phyloP scores from a whole-genome alignment of 768 basidiomycete species.

The Panus rudis region DNA sequence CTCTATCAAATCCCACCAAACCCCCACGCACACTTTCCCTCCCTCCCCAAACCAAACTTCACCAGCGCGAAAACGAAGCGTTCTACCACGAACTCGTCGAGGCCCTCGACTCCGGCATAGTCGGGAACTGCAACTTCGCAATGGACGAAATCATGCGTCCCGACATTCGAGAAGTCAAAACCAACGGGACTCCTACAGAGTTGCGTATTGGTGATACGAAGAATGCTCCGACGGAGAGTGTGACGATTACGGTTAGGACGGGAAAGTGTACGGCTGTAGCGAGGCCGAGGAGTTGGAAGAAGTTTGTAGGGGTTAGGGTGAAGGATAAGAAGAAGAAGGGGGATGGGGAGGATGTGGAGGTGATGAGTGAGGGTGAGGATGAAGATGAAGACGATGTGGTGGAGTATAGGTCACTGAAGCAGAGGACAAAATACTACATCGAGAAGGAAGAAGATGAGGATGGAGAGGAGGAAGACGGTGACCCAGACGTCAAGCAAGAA shows the following conservation, averaged over 20 bases:
- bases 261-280: slow-evolving; percentile 74
- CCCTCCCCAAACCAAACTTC: background rate
- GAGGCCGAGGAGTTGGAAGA: slow-evolving; percentile 74
- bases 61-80: slow-evolving; percentile 64
- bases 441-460: slow-evolving; percentile 30
- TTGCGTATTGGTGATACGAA: slow-evolving; percentile 77
- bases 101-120: slow-evolving; percentile 39
- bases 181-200: slow-evolving; percentile 52
- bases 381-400: slow-evolving; percentile 32
- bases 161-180: slow-evolving; percentile 62
- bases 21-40: background rate
- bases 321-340: slow-evolving; percentile 24
- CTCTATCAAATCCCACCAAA: background rate
- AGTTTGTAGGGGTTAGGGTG: slow-evolving; percentile 54
- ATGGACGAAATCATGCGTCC: slow-evolving; percentile 54
- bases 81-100: slow-evolving; percentile 51
- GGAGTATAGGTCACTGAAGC: slow-evolving; percentile 34
- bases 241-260: slow-evolving; percentile 67
- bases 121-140: slow-evolving; percentile 62
- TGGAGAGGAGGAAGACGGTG: no score
- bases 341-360: slow-evolving; percentile 19
- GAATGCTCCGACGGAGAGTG: slow-evolving; percentile 55
- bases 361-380: slow-evolving; percentile 26
- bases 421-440: slow-evolving; percentile 52
- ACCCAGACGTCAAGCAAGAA: no score